Conservation (phyloP, 1,284 basidiomycete genomes). For the Heterobasidion occidentale region DNA sequence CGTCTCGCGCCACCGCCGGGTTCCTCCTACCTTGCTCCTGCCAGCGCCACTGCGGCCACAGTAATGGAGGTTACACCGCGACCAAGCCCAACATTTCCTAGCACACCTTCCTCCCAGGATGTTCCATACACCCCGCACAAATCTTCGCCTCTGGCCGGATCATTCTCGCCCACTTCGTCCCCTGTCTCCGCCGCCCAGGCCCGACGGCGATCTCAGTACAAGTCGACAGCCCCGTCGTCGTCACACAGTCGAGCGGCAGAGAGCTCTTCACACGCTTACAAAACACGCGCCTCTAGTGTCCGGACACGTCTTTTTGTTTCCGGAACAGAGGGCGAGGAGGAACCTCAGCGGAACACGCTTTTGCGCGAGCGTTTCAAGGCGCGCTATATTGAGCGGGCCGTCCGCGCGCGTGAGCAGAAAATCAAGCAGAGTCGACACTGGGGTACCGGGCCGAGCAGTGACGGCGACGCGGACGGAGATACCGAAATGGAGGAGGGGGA, state of each 20-base stretch:
- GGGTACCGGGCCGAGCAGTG: slow-evolving; percentile 30
- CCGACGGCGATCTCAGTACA: slow-evolving; percentile 41
- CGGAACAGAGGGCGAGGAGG: slow-evolving; percentile 13
- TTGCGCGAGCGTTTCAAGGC: slow-evolving; percentile 54
- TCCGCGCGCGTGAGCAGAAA: slow-evolving; percentile 41
- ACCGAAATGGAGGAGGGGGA: slow-evolving; percentile 47
- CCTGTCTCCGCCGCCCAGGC: slow-evolving; percentile 21
- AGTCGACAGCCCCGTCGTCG: slow-evolving; percentile 20
- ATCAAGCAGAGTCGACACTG: slow-evolving; percentile 27
- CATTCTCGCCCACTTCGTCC: slow-evolving; percentile 26
- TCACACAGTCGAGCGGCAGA: not conserved
- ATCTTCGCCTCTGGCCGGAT: slow-evolving; percentile 40
- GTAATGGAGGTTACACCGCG: not conserved
- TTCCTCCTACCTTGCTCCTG: not conserved
- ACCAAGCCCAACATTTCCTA: not conserved
- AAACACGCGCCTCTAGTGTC: slow-evolving; percentile 1
- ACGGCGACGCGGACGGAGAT: slow-evolving; percentile 32
- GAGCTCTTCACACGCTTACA: not conserved
- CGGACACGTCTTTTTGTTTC: slow-evolving; percentile 5
- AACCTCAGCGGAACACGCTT: slow-evolving; percentile 36
- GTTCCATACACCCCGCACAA: slow-evolving; percentile 27
- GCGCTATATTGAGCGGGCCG: slow-evolving; percentile 51
- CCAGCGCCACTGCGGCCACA: not conserved
- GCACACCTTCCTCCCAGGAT: slow-evolving; percentile 7
- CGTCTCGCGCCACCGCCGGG: not conserved